Base-by-base conservation (phyloP, 192 early-diverging fungal genomes). In the Radiomyces spectabilis region DNA sequence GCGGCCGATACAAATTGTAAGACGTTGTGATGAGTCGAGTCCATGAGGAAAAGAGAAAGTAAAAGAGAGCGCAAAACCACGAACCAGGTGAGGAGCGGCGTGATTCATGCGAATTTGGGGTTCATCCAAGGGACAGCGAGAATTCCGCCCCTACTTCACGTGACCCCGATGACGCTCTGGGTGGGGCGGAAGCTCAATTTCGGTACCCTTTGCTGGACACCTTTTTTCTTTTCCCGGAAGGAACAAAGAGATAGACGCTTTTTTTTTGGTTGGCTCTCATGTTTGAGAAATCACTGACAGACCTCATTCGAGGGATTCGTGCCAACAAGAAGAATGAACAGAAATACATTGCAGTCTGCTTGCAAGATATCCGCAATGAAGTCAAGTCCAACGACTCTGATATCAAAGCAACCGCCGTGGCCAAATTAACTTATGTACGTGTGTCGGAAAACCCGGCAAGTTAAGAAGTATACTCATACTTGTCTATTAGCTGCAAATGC, bases 281-380 rank as follows among this genome's bases (percentile, higher is more conserved):
- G 75, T 90, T 90, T 66, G 84, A 86, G 65, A 86, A 91, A 57
- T 72, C 85, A 16, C 77, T 93, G n/a, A 76, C 87, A 8, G 93
- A 95, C 74, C 74, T 99, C 37, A 97, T 99, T 63, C 84, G 95
- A 46, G 95, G 95, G 22, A 89, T 99, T 32, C 83, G 97, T 22
- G 84, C 86, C 45, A 89, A 90, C 75, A 88, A 89, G 64, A 85
- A 83, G 63, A 87, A 87, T 65, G 87, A 96, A 64, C 82, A 87
- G 51, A 76, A 79, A 37, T 99, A 91, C 74, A 92, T 99, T 59
- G 74, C 82, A 16, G 76, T 69, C 5, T 87, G 87, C 46, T 70
- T 99, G 31, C 84, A 91, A 58, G 94, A 99, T 71, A 92, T 94
- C 57, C 88, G 89, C 21, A 73, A 74, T 41, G 94, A 99, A 60